Evolutionary conservation across 208 protist genomes (phyloP).

Genomic region (Trypanosoma congolense): DNA sequence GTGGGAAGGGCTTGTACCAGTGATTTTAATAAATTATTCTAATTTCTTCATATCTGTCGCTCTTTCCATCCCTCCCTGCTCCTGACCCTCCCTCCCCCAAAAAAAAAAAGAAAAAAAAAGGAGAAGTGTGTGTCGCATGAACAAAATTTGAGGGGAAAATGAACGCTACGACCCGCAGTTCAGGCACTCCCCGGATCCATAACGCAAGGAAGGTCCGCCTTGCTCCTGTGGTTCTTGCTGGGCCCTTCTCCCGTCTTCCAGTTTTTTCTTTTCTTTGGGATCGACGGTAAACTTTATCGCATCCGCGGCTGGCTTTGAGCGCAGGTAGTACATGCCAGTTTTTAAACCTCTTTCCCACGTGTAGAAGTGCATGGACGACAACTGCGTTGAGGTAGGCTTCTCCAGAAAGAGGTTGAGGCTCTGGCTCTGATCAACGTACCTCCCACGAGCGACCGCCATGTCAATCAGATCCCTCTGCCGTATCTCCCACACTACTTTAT

Average conservation of each 20-base stretch:
- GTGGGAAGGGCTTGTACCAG: too few species aligned
- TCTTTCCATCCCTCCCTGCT: too few species aligned
- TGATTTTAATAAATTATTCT: too few species aligned
- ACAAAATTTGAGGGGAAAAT: background rate
- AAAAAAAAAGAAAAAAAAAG: too few species aligned
- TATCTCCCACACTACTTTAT: slow-evolving; percentile 99
- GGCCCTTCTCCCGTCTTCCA: slow-evolving; percentile 28
- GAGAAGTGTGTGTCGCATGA: too few species aligned
- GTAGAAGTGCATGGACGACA: slow-evolving; percentile 99
- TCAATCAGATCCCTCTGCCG: slow-evolving; percentile 96
- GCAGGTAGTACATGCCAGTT: slow-evolving; percentile 99
- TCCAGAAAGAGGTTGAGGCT: slow-evolving; percentile 98
- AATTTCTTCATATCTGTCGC: too few species aligned
- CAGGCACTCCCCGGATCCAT: slow-evolving; percentile 86
- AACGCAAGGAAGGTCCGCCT: too few species aligned
- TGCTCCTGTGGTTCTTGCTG: slow-evolving; percentile 1
- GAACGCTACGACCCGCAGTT: slow-evolving; percentile 72
- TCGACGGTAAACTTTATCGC: slow-evolving; percentile 99
- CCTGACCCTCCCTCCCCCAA: too few species aligned
- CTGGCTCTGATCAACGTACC: slow-evolving; percentile 99
- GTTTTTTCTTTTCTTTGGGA: slow-evolving; percentile 68
- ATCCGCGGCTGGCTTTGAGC: slow-evolving; percentile 95
- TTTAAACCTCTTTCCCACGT: slow-evolving; percentile 98
- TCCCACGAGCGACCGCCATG: slow-evolving; percentile 97
- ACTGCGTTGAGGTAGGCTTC: slow-evolving; percentile 90